Base-by-base conservation (phyloP, 2,329 filamentous ascomycete species). In the Colletotrichum truncatum region DNA sequence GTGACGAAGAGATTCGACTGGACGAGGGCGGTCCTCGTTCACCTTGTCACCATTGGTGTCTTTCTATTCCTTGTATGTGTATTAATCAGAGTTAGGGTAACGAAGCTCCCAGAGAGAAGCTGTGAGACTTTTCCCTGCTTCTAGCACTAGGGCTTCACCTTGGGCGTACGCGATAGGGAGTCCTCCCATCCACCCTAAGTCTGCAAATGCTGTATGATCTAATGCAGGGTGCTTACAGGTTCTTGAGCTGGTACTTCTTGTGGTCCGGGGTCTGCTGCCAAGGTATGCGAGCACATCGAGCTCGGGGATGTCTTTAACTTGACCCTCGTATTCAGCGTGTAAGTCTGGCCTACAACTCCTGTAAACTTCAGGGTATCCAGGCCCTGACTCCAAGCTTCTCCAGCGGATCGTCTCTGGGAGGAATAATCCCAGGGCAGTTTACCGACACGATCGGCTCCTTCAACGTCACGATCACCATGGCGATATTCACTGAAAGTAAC, bases 321-420 rank as follows among this genome's bases (percentile, higher is more conserved):
- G 18, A 72, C 73, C 64, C 69, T 74, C 67, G 70, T 70, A 43
- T 74, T 76, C 67, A 75, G 74, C 61, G 52, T 76, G 73, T 74
- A 64, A 71, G 70, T 70, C n/a, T 18, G 18, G n/a, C 49, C 46
- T 32, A 10, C 23, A 39, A 16, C n/a, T 18, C 34, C 25, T 23
- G 25, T n/a, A n/a, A 26, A 9, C n/a, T 34, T 38, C 49, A n/a
- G 25, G 6, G 14, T 25, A 11, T 63, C n/a, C 9, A n/a, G 43
- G 16, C 49, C 7, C n/a, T 43, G 16, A 52, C 12, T 14, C 9
- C 18, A 26, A 14, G 12, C 10, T n/a, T 16, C 25, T n/a, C 9
- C 46, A 74, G 71, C 46, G 74, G 73, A n/a, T 73, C 72, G 11
- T 58, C 72, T 5, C 10, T 74, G 9, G 73, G 73, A 4, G 65